A percentile compares a stretch with the other conserved stretches of the same genome.
phyloP scores from a whole-genome alignment of 139 green algal species.

The Chlorella vulgaris region DNA sequence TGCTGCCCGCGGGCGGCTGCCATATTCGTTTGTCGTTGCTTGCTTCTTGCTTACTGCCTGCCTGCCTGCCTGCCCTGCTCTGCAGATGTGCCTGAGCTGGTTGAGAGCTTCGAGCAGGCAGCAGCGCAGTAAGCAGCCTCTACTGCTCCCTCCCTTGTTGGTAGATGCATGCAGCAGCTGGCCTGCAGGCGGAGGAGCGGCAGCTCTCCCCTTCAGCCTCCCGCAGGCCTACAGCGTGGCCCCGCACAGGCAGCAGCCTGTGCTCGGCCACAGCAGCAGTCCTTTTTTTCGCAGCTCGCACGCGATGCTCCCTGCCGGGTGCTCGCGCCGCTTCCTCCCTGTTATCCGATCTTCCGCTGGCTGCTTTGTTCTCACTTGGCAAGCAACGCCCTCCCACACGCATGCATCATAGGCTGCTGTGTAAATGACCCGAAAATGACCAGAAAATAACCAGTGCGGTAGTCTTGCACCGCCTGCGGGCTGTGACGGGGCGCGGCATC shows the following conservation, averaged over 20 bases:
- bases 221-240: background rate
- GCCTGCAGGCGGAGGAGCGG: too few relatives aligned
- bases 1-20: too few relatives aligned
- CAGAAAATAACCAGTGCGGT: too few relatives aligned
- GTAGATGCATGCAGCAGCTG: constrained; percentile 18
- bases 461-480: too few relatives aligned
- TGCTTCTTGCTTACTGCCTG: background rate
- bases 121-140: constrained; percentile 40
- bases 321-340: background rate
- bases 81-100: constrained; percentile 90
- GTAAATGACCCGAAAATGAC: too few relatives aligned
- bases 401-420: background rate
- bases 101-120: constrained; percentile 87
- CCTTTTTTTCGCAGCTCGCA: background rate
- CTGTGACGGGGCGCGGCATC: too few relatives aligned
- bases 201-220: background rate
- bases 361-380: background rate
- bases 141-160: too few relatives aligned
- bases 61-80: background rate
- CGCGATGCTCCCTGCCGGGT: background rate
- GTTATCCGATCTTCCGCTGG: background rate
- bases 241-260: background rate
- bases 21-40: too few relatives aligned
- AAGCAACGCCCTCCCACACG: constrained; percentile 1
- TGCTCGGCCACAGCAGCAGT: background rate